These are phyloP conservation scores for Blastobotrys indianensis DNA, from an alignment of 1,139 yeast genomes.

Conservation along the genomic window DNA sequence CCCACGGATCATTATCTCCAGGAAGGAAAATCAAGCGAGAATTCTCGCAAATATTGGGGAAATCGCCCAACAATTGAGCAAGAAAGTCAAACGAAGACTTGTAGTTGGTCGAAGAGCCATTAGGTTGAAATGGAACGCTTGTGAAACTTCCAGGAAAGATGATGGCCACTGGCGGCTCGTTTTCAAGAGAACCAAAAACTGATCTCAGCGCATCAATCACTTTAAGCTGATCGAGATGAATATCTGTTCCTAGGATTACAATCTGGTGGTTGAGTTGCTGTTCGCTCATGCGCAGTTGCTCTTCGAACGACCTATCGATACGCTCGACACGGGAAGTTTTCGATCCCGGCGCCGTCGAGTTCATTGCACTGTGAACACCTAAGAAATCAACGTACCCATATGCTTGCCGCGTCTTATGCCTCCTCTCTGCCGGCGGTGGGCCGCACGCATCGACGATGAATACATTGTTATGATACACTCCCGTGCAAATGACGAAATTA, in stretches of 20 bases:
- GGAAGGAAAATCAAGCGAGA: slow-evolving; percentile 67
- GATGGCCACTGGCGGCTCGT: slow-evolving; percentile 52
- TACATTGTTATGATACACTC: slow-evolving; percentile 63
- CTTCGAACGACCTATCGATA: slow-evolving; percentile 54
- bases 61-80: slow-evolving; percentile 49
- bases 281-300: slow-evolving; percentile 53
- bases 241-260: slow-evolving; percentile 67
- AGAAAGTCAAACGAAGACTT: slow-evolving; percentile 69
- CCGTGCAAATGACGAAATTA: slow-evolving; percentile 75
- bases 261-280: slow-evolving; percentile 54
- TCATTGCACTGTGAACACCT: slow-evolving; percentile 49
- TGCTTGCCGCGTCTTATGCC: slow-evolving; percentile 59
- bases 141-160: slow-evolving; percentile 66
- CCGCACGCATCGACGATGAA: slow-evolving; percentile 74
- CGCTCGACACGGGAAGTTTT: slow-evolving; percentile 36
- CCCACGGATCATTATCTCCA: slow-evolving; percentile 94
- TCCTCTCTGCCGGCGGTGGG: slow-evolving; percentile 83
- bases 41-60: slow-evolving; percentile 36
- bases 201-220: slow-evolving; percentile 58
- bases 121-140: slow-evolving; percentile 56
- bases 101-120: slow-evolving; percentile 45
- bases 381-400: slow-evolving; percentile 77
- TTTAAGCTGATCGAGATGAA: slow-evolving; percentile 55
- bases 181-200: slow-evolving; percentile 46
- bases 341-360: slow-evolving; percentile 11